phyloP scores from a whole-genome alignment of 2,329 filamentous ascomycete species.

The Pyrenochaeta sp. region DNA sequence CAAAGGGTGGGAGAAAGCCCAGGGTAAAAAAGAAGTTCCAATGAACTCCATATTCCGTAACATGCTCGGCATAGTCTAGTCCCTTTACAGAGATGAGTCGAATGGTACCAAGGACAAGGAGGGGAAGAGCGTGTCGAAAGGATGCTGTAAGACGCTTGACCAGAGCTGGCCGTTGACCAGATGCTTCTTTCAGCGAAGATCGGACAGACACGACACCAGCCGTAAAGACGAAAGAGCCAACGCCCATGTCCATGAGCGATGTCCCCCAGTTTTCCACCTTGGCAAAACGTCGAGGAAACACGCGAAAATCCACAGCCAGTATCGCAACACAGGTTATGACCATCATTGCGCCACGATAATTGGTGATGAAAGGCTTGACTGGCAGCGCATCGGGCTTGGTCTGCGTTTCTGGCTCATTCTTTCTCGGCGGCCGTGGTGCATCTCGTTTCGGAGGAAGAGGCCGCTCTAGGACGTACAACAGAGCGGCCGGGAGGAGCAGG shows the following conservation, averaged over 20 bases:
- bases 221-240: conserved; percentile 96
- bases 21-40: conserved; percentile 99
- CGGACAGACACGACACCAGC: conserved; percentile 89
- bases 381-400: conserved; percentile 65
- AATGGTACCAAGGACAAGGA: conserved; percentile 80
- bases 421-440: conserved; percentile 29
- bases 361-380: conserved; percentile 89
- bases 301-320: conserved; percentile 91
- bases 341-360: conserved; percentile 91
- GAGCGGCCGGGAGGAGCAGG: conserved; percentile 72
- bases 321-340: conserved; percentile 89
- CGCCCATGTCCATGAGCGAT: conserved; percentile 97
- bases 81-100: conserved; percentile 90
- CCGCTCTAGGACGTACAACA: conserved; percentile 62
- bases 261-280: conserved; percentile 99
- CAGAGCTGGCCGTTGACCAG: conserved; percentile 59
- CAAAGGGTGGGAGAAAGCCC: conserved; percentile 84
- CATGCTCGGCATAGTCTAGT: conserved; percentile 94
- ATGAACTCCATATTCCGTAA: conserved; percentile 96
- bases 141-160: conserved; percentile 68
- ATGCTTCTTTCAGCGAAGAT: conserved; percentile 74
- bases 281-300: conserved; percentile 93
- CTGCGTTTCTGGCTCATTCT: conserved; percentile 23
- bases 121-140: conserved; percentile 80
- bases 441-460: conserved; percentile 21